Percentiles rank a stretch among this genome's conserved stretches.
These are phyloP conservation scores for Microstegium vimineum DNA, from an alignment of 176 grass and related monocot species.

Conservation along the genomic window DNA sequence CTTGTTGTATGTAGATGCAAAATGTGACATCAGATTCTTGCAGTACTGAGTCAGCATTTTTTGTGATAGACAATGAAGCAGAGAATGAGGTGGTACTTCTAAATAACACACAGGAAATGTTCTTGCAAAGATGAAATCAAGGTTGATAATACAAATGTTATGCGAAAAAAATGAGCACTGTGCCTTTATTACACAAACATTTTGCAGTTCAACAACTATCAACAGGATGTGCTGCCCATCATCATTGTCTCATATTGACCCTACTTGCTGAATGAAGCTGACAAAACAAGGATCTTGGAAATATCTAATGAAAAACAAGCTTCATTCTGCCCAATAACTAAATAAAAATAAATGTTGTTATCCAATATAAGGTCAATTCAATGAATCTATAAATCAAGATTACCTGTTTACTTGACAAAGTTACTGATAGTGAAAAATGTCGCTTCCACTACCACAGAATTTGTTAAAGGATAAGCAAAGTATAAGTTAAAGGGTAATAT, in stretches of 20 bases:
- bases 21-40: background rate
- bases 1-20: background rate
- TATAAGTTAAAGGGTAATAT: background rate
- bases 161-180: background rate
- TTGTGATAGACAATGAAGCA: background rate
- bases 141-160: background rate
- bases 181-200: background rate
- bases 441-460: background rate
- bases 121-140: background rate
- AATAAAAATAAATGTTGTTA: background rate
- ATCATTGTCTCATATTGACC: conserved; percentile 1
- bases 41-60: background rate
- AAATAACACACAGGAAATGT: background rate
- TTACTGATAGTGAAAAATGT: background rate
- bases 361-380: conserved; percentile 6
- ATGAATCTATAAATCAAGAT: background rate
- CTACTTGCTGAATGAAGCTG: background rate
- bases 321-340: background rate
- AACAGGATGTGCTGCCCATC: background rate
- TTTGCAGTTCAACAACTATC: background rate
- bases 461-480: background rate
- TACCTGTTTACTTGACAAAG: background rate
- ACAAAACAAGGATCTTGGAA: background rate
- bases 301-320: background rate
- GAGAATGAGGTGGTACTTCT: background rate